Conservation (phyloP, 2,329 filamentous ascomycete species). For the Aspergillus glaucus region DNA sequence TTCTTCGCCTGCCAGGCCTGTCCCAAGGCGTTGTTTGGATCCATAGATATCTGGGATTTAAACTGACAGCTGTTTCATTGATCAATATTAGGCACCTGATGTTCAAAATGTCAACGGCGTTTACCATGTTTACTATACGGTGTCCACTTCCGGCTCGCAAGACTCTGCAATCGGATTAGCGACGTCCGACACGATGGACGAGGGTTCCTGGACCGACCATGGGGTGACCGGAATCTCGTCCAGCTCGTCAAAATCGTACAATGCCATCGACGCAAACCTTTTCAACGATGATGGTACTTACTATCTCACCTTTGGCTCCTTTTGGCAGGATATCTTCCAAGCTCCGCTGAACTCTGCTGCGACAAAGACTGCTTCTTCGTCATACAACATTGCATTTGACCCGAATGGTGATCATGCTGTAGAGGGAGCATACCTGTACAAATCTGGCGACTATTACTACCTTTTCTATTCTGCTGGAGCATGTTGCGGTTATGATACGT, state of each 20-base stretch:
- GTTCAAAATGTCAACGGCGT: constrained; percentile 49
- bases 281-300: constrained; percentile 38
- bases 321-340: constrained; percentile 62
- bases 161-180: constrained; percentile 57
- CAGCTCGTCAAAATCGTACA: constrained; percentile 41
- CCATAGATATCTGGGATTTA: neutral
- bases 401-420: constrained; percentile 47
- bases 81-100: constrained; percentile 53
- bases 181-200: constrained; percentile 39
- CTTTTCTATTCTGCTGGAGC: constrained; percentile 55
- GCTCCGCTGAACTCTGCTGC: constrained; percentile 30
- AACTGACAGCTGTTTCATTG: neutral
- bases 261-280: constrained; percentile 57
- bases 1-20: neutral
- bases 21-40: neutral
- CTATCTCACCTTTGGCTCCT: constrained; percentile 61
- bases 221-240: constrained; percentile 32
- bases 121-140: constrained; percentile 62
- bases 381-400: constrained; percentile 51
- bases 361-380: constrained; percentile 20
- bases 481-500: constrained; percentile 52
- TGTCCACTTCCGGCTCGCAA: constrained; percentile 56
- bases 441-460: constrained; percentile 55
- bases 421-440: constrained; percentile 54
- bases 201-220: constrained; percentile 32